Conservation (phyloP, 2,329 filamentous ascomycete genomes). For the Tolypocladium tundrense region DNA sequence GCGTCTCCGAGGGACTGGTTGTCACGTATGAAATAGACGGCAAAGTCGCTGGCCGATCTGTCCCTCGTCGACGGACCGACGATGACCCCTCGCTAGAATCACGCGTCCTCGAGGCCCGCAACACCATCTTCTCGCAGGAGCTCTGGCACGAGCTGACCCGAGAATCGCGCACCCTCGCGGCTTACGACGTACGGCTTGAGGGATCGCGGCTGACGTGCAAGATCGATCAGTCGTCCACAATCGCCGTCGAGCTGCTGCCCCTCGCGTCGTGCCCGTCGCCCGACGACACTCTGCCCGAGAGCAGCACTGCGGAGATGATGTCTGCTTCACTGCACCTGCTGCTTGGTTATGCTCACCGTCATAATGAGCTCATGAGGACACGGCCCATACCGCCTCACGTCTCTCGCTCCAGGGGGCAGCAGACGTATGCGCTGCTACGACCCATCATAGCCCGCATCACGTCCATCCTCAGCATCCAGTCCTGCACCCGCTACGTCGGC, state of each 20-base stretch:
- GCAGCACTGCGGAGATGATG: conserved; percentile 52
- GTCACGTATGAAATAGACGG: conserved; percentile 54
- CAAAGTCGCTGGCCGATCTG: conserved; percentile 46
- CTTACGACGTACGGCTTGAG: conserved; percentile 58
- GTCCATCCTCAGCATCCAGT: conserved; percentile 29
- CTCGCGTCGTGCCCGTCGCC: conserved; percentile 30
- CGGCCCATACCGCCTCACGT: conserved; percentile 37
- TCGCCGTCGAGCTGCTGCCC: conserved; percentile 59
- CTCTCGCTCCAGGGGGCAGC: conserved; percentile 24
- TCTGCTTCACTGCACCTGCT: conserved; percentile 63
- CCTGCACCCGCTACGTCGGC: conserved; percentile 31
- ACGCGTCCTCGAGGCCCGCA: conserved; percentile 62
- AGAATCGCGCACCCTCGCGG: conserved; percentile 64
- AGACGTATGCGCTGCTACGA: conserved; percentile 38
- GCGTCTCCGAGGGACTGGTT: conserved; percentile 50
- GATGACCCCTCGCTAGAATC: conserved; percentile 49
- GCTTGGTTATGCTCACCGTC: conserved; percentile 67
- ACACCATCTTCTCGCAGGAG: conserved; percentile 75
- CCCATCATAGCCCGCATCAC: conserved; percentile 39
- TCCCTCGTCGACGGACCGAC: conserved; percentile 39
- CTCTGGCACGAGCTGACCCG: conserved; percentile 82
- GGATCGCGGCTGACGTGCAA: conserved; percentile 47
- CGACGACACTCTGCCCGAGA: conserved; percentile 26
- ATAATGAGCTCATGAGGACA: conserved; percentile 60
- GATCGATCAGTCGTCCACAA: conserved; percentile 36